Evolutionary conservation across 352 stramenopile species (phyloP), one percentile per base, ranked within the genome.

Genomic region (Phytophthora kernoviae): DNA sequence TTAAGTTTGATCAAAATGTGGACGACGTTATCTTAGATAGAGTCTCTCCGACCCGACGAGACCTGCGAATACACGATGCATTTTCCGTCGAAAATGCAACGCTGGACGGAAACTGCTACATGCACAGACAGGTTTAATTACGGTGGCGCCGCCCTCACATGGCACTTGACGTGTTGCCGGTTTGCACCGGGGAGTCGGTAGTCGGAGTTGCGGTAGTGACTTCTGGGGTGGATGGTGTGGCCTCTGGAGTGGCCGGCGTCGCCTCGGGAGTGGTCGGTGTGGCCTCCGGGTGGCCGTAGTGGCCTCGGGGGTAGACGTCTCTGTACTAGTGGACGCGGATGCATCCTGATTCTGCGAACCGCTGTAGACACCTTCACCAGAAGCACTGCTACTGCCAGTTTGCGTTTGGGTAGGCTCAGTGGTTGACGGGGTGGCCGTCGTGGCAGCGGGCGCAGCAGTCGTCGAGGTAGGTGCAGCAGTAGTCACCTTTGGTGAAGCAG

Each of bases 111-210:
- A 62, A 67, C 50, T 21, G 46, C 57, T 63, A 72, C 58, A 50
- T 44, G 10, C n/a, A 51, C 56, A 65, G 46, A 58, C 27, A 42
- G n/a, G 4, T 37, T 21, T 26, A 65, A 37, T 68, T 68, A 22
- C 59, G 54, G n/a, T 59, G 62, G 42, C 42, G 51, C 46, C 39
- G 45, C n/a, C 51, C 33, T 46, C 45, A 72, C 47, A 21, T 36
- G 59, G 47, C 58, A 72, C 52, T 68, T 72, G 36, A 64, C 17
- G 58, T 68, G 43, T 68, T 41, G 21, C 42, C 36, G 12, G 41
- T 57, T 41, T 37, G 58, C 26, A 37, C 50, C 12, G 58, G 45
- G n/a, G 42, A 43, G n/a, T 54, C 30, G 10, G 20, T 57, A 14
- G 45, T 10, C 22, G 41, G 41, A 10, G 41, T 33, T 8, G 41